These are phyloP conservation scores for Pseudogymnoascus sp. DNA, from an alignment of 2,329 filamentous ascomycete genomes.

Conservation along the genomic window DNA sequence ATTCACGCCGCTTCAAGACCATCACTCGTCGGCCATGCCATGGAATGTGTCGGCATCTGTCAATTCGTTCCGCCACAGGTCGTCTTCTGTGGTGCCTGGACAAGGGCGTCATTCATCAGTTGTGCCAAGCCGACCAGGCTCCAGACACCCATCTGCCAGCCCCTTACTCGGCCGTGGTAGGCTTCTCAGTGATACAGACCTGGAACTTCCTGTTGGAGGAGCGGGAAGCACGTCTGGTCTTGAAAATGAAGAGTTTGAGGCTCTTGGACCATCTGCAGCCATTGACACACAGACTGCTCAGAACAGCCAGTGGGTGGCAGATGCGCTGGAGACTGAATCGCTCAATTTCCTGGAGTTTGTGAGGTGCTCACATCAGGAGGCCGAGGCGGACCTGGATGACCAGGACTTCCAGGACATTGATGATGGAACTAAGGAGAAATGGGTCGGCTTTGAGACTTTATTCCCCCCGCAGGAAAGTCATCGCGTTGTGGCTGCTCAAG, in stretches of 20 bases:
- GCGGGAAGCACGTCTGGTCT: background rate
- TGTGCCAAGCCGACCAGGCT: conserved; percentile 33
- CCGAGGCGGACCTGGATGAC: conserved; percentile 21
- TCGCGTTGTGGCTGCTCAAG: conserved; percentile 61
- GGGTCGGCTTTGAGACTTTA: conserved; percentile 61
- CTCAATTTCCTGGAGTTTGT: conserved; percentile 57
- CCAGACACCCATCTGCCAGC: conserved; percentile 49
- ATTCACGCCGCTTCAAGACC: conserved; percentile 57
- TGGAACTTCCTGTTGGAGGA: conserved; percentile 16
- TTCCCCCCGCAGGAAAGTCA: conserved; percentile 46
- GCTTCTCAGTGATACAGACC: conserved; percentile 20
- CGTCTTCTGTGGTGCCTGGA: conserved; percentile 34
- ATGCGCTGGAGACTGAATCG: conserved; percentile 49
- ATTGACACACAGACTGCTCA: conserved; percentile 43
- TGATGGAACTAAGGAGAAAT: conserved; percentile 24
- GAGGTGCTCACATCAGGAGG: conserved; percentile 35
- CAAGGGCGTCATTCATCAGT: conserved; percentile 25
- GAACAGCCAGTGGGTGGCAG: conserved; percentile 40
- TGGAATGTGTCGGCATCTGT: conserved; percentile 56
- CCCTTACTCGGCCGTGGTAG: conserved; percentile 47
- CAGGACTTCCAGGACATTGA: conserved; percentile 19
- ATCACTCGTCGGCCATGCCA: conserved; percentile 57
- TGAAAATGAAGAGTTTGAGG: conserved; percentile 35
- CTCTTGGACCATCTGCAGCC: conserved; percentile 31
- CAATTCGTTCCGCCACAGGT: conserved; percentile 37